Conservation (phyloP, 495 filamentous ascomycete species). For the Penicillium odoratum region DNA sequence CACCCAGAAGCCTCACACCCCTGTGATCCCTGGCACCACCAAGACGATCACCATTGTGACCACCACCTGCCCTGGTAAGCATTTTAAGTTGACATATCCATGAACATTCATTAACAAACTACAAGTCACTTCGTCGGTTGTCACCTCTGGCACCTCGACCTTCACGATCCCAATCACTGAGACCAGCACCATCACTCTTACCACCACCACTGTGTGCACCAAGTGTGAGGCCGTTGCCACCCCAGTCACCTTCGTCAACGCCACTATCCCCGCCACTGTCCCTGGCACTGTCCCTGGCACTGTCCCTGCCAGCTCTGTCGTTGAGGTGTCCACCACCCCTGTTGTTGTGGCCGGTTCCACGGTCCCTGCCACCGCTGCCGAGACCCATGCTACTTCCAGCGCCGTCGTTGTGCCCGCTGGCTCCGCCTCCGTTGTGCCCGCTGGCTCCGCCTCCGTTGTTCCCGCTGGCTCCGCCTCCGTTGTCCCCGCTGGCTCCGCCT, state of each 20-base stretch:
- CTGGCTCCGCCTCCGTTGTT: constrained; percentile 6
- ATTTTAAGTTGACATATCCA: neutral
- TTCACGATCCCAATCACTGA: constrained; percentile 34
- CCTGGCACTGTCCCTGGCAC: constrained; percentile 6
- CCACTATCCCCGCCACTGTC: constrained; percentile 19
- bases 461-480: constrained; percentile 7
- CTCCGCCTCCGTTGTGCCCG: constrained; percentile 11
- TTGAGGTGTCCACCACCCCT: constrained; percentile 11
- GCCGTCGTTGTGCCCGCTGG: constrained; percentile 12
- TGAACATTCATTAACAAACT: constrained; percentile 15
- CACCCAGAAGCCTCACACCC: constrained; percentile 19
- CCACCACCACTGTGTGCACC: constrained; percentile 33
- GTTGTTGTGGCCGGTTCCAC: constrained; percentile 8
- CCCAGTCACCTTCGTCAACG: constrained; percentile 29
- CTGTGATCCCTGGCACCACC: constrained; percentile 26
- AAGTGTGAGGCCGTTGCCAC: constrained; percentile 22
- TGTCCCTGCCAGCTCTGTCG: neutral
- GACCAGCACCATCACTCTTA: constrained; percentile 41
- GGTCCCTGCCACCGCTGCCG: no score
- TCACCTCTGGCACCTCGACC: constrained; percentile 35
- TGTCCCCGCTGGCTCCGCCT: constrained; percentile 6
- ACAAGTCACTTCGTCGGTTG: constrained; percentile 32
- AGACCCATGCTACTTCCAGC: neutral
- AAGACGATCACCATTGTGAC: constrained; percentile 37
- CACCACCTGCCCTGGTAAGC: constrained; percentile 41